Percentiles rank a stretch among this genome's conserved stretches.
Evolutionary conservation across 2,329 filamentous ascomycete species (phyloP).

Genomic region (Alternaria longipes): DNA sequence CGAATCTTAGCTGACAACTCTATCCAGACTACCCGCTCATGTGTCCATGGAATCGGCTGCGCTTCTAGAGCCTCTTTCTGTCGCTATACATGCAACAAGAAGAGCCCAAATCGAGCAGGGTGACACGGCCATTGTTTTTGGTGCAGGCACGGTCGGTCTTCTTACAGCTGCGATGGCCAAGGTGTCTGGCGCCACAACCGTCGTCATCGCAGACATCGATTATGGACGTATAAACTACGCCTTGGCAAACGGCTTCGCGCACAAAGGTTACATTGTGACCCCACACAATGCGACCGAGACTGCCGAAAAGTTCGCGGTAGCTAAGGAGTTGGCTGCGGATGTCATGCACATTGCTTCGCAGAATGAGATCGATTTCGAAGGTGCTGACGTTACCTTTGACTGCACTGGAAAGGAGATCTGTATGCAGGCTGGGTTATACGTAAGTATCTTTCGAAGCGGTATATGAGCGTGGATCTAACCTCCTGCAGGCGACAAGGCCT

Average conservation of each 20-base stretch:
- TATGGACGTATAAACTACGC: constrained; percentile 53
- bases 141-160: constrained; percentile 72
- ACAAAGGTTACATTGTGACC: constrained; percentile 49
- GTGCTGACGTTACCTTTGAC: constrained; percentile 54
- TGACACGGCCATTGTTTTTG: constrained; percentile 82
- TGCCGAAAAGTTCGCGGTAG: constrained; percentile 44
- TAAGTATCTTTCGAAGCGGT: constrained; percentile 30
- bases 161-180: constrained; percentile 54
- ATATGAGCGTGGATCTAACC: constrained; percentile 21
- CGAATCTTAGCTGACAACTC: constrained; percentile 41
- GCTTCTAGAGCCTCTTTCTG: constrained; percentile 70
- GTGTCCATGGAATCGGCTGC: constrained; percentile 53
- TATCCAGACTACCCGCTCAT: constrained; percentile 50
- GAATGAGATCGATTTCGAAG: constrained; percentile 50
- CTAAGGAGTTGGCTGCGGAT: constrained; percentile 49
- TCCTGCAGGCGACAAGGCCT: constrained; percentile 52
- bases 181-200: constrained; percentile 52
- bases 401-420: constrained; percentile 56
- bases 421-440: constrained; percentile 55
- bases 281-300: constrained; percentile 37
- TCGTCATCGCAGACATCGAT: constrained; percentile 54
- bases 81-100: constrained; percentile 84
- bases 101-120: constrained; percentile 78
- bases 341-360: constrained; percentile 50
- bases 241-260: constrained; percentile 50